A percentile compares a stretch with the other conserved stretches of the same genome.
Conservation (phyloP, 345 rosid genomes). For the Heritiera fomes region DNA sequence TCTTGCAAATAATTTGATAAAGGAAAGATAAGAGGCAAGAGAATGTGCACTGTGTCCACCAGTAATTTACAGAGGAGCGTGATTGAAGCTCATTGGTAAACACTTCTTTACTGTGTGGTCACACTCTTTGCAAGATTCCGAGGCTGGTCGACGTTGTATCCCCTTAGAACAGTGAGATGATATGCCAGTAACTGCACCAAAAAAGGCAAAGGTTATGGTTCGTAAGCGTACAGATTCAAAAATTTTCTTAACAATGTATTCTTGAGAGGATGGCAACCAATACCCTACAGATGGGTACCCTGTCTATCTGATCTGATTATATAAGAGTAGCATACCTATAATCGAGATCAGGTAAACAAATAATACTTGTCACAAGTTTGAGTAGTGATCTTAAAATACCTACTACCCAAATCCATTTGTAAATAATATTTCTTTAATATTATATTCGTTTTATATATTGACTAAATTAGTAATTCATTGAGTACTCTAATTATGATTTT, state of each 20-base stretch:
- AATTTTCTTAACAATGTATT: background rate
- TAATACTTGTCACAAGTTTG: too few relatives aligned
- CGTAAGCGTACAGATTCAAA: background rate
- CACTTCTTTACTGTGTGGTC: slow-evolving; percentile 46
- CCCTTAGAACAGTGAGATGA: slow-evolving; percentile 65
- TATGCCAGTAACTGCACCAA: slow-evolving; percentile 57
- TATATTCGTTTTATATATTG: too few relatives aligned
- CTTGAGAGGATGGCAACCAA: too few relatives aligned
- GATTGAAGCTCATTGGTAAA: background rate
- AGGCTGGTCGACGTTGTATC: slow-evolving; percentile 70
- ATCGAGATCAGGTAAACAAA: too few relatives aligned
- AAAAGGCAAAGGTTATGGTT: slow-evolving; percentile 19
- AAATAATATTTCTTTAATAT: too few relatives aligned
- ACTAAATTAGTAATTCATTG: too few relatives aligned
- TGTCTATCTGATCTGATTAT: too few relatives aligned
- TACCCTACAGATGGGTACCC: too few relatives aligned
- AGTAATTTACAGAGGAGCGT: background rate
- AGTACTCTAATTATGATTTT: too few relatives aligned
- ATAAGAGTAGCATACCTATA: background rate
- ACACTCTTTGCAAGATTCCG: slow-evolving; percentile 73
- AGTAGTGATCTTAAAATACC: too few relatives aligned
- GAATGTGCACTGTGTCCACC: background rate
- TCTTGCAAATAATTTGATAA: background rate
- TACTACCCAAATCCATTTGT: too few relatives aligned
- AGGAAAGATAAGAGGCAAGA: background rate